phyloP scores from a whole-genome alignment of 345 rosid genomes.

The Dipteronia dyeriana region DNA sequence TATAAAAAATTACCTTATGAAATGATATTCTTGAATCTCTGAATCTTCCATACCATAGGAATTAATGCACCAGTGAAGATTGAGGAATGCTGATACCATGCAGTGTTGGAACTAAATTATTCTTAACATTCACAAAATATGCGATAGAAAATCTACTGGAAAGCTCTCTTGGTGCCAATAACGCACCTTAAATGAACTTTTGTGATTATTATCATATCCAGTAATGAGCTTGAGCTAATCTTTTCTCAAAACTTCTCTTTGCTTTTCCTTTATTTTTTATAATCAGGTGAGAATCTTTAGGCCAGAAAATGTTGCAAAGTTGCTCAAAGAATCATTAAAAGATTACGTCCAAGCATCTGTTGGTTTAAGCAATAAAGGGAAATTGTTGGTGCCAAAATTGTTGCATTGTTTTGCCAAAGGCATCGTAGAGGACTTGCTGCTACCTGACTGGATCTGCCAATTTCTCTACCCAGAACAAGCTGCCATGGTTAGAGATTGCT shows the following conservation, averaged over 20 bases:
- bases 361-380: conserved; percentile 51
- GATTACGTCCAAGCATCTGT: conserved; percentile 61
- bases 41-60: not conserved
- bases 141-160: not conserved
- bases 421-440: conserved; percentile 36
- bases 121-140: not conserved
- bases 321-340: conserved; percentile 47
- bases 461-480: conserved; percentile 53
- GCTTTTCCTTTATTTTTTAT: not conserved
- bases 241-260: not conserved
- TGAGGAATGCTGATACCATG: not conserved
- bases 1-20: not conserved
- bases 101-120: not conserved
- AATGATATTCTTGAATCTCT: not conserved
- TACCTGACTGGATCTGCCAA: conserved; percentile 64
- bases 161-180: not conserved
- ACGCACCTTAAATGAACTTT: not conserved
- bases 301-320: conserved; percentile 47
- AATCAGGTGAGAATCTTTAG: conserved; percentile 62
- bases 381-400: conserved; percentile 59
- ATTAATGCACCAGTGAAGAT: not conserved
- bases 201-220: not conserved
- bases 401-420: conserved; percentile 54
- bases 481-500: conserved; percentile 42
- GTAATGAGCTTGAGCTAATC: not conserved